A percentile compares a stretch with the other conserved stretches of the same genome.
These are phyloP conservation scores for Penicillium sp. DNA, from an alignment of 2,329 filamentous ascomycete genomes.

Conservation along the genomic window DNA sequence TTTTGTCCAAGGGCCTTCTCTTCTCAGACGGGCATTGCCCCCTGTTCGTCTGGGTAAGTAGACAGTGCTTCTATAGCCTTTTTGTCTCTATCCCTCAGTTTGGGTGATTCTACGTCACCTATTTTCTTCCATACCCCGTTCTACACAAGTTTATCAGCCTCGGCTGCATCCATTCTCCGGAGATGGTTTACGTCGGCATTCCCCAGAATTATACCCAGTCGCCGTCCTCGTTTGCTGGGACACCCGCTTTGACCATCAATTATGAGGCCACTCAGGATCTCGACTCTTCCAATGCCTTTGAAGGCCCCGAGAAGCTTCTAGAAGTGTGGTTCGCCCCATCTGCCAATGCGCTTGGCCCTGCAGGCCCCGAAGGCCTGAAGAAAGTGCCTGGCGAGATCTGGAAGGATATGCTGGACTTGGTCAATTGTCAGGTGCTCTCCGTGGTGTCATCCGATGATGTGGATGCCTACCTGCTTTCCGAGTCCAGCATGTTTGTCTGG, in stretches of 20 bases:
- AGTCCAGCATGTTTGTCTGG: slow-evolving; percentile 99
- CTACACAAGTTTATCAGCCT: slow-evolving; percentile 13
- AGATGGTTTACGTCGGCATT: slow-evolving; percentile 83
- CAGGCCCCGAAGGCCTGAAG: slow-evolving; percentile 78
- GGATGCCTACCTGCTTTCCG: slow-evolving; percentile 93
- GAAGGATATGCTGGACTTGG: slow-evolving; percentile 96
- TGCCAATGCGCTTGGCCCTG: slow-evolving; percentile 65
- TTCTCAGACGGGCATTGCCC: slow-evolving; percentile 84
- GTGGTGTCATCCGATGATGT: slow-evolving; percentile 90
- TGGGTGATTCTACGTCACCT: slow-evolving; percentile 24
- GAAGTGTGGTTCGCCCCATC: slow-evolving; percentile 97
- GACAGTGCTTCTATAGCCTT: slow-evolving; percentile 80
- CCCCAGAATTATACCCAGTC: slow-evolving; percentile 81
- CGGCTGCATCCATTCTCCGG: slow-evolving; percentile 42
- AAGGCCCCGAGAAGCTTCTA: slow-evolving; percentile 95
- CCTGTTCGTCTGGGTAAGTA: slow-evolving; percentile 93
- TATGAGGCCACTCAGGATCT: slow-evolving; percentile 89
- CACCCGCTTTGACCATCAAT: slow-evolving; percentile 93
- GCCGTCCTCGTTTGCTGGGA: slow-evolving; percentile 72
- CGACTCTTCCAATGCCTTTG: slow-evolving; percentile 94
- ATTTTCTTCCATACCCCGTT: slow-evolving; percentile 14
- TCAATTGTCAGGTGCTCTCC: slow-evolving; percentile 97
- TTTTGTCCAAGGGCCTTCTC: slow-evolving; percentile 86
- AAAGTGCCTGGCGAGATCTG: slow-evolving; percentile 79
- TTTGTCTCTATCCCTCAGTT: slow-evolving; percentile 21